Conservation (phyloP, 805 yeast genomes). For the Hemisphaericaspora nanyangensis region DNA sequence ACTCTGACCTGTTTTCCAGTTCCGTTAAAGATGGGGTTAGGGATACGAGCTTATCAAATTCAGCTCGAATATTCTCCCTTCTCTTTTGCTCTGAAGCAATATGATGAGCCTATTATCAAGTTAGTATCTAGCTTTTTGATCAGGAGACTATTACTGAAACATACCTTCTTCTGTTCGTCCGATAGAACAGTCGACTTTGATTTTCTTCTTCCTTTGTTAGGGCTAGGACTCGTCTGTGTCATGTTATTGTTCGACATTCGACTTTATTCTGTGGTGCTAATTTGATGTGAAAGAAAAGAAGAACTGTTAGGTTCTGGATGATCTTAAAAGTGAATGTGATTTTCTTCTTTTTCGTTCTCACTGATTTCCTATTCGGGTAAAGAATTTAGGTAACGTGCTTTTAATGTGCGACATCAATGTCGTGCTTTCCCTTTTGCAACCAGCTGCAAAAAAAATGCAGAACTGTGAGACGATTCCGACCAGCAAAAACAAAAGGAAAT, state of each 20-base stretch:
- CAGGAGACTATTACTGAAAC: conserved; percentile 5
- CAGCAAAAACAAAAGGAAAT: no score
- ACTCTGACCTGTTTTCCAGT: conserved; percentile 78
- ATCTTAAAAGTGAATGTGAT: neutral
- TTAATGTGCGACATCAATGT: no score
- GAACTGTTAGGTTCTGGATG: neutral
- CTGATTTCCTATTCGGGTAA: neutral
- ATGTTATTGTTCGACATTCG: neutral
- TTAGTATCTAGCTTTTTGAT: neutral
- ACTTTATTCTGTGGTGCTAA: neutral
- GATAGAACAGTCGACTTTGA: conserved; percentile 27
- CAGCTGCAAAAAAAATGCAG: no score
- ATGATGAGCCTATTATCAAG: conserved; percentile 56
- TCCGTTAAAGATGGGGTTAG: conserved; percentile 69
- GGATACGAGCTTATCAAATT: conserved; percentile 71
- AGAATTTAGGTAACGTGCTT: no score
- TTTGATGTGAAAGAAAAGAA: neutral
- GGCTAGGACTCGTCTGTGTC: neutral
- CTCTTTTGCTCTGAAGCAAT: conserved; percentile 85
- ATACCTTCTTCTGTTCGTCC: conserved; percentile 34
- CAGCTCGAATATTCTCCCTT: conserved; percentile 77
- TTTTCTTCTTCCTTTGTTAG: conserved; percentile 12
- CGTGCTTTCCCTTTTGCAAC: no score
- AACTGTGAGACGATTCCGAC: no score
- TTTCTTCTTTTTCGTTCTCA: neutral